phyloP scores from a whole-genome alignment of 2,329 filamentous ascomycete genomes.

The Epichloe scottii region DNA sequence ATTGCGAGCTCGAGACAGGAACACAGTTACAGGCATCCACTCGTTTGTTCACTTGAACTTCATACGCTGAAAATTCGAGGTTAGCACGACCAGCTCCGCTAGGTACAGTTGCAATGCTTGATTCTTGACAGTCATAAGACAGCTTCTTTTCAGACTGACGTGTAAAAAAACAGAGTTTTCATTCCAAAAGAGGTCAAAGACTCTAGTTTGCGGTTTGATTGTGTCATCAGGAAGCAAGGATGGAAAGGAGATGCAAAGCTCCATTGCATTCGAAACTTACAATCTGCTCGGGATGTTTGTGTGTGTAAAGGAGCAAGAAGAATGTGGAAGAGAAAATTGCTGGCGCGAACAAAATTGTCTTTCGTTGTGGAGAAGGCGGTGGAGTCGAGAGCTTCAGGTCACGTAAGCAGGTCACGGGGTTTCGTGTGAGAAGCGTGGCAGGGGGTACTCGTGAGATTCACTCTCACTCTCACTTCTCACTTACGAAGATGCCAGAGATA shows the following conservation, averaged over 20 bases:
- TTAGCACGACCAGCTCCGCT: constrained; percentile 14
- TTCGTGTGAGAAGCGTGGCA: constrained; percentile 18
- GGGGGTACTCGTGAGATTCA: background rate
- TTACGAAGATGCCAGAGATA: constrained; percentile 45
- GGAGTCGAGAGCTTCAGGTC: constrained; percentile 1
- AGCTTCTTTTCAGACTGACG: constrained; percentile 71
- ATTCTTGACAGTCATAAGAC: constrained; percentile 3
- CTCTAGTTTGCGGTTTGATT: constrained; percentile 86
- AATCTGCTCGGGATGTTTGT: constrained; percentile 3
- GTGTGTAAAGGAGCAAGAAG: constrained; percentile 5
- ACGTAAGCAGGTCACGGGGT: constrained; percentile 19
- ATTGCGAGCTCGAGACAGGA: background rate
- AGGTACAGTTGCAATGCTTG: background rate
- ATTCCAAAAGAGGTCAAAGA: constrained; percentile 78
- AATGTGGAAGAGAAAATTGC: constrained; percentile 14
- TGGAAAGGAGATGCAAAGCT: background rate
- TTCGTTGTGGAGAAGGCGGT: constrained; percentile 12
- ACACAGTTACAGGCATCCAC: background rate
- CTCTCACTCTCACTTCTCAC: background rate
- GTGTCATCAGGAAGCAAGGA: constrained; percentile 58
- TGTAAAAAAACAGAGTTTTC: constrained; percentile 75
- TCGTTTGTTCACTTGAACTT: constrained; percentile 7
- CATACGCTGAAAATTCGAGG: constrained; percentile 3
- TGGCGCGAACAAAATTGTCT: constrained; percentile 14
- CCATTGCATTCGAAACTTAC: constrained; percentile 8